Conservation (phyloP, 2,329 filamentous ascomycete genomes). For the Trichoderma semiorbis region DNA sequence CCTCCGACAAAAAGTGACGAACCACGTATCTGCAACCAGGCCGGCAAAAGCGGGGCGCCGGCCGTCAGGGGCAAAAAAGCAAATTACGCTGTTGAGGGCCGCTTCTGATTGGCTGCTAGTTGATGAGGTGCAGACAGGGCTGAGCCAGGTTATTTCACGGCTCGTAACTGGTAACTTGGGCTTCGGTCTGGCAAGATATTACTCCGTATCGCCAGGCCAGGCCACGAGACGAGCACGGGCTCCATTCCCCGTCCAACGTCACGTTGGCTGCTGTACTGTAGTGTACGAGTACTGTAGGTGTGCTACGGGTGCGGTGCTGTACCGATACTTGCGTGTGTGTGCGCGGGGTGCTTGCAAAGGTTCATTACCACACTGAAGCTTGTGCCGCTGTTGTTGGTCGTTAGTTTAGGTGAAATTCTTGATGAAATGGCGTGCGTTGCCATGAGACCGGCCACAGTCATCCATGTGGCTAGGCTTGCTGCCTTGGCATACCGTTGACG, state of each 20-base stretch:
- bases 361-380: background rate
- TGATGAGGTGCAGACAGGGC: slow-evolving; percentile 9
- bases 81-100: slow-evolving; percentile 18
- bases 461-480: background rate
- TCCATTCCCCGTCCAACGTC: background rate
- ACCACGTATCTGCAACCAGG: slow-evolving; percentile 3
- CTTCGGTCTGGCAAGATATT: background rate
- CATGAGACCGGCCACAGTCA: background rate
- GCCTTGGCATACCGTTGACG: background rate
- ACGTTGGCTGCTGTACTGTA: background rate
- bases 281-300: background rate
- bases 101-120: slow-evolving; percentile 16
- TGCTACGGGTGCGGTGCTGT: background rate
- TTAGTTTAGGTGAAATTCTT: background rate
- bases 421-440: background rate
- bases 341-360: background rate
- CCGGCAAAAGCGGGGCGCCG: background rate
- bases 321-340: background rate
- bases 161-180: background rate
- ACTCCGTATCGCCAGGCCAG: background rate
- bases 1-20: background rate
- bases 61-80: slow-evolving; percentile 15
- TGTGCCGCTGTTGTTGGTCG: background rate
- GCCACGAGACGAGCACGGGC: background rate
- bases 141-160: slow-evolving; percentile 1